Percentiles rank a stretch among this genome's conserved stretches.
These are phyloP conservation scores for Paecilomyces formosus DNA, from an alignment of 2,329 filamentous ascomycete species.

Conservation along the genomic window DNA sequence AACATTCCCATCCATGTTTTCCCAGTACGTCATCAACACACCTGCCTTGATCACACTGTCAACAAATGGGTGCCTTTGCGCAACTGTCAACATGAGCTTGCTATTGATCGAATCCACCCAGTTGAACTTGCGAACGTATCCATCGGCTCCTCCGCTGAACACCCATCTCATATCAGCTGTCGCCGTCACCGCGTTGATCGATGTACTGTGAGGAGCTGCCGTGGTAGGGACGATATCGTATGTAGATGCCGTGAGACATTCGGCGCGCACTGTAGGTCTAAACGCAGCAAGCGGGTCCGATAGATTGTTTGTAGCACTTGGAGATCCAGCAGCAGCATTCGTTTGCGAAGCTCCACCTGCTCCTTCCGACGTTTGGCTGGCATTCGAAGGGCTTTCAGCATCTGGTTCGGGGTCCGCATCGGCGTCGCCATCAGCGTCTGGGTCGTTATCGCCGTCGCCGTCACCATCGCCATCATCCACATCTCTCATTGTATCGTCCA, in stretches of 20 bases:
- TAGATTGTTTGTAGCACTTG: constrained; percentile 31
- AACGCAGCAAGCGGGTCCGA: constrained; percentile 33
- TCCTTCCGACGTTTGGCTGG: constrained; percentile 32
- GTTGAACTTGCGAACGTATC: constrained; percentile 95
- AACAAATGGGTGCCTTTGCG: constrained; percentile 92
- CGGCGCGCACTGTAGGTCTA: constrained; percentile 61
- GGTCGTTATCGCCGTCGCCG: constrained; percentile 29
- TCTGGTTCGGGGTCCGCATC: constrained; percentile 28
- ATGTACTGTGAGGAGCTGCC: constrained; percentile 90
- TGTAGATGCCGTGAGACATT: constrained; percentile 68
- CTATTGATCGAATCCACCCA: constrained; percentile 92
- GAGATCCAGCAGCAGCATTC: constrained; percentile 43
- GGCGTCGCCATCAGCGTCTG: constrained; percentile 26
- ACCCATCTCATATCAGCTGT: constrained; percentile 94
- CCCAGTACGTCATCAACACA: constrained; percentile 94
- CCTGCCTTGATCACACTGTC: constrained; percentile 95
- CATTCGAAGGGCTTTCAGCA: constrained; percentile 31
- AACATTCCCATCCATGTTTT: constrained; percentile 73
- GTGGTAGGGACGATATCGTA: constrained; percentile 98
- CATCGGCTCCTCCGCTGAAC: constrained; percentile 87
- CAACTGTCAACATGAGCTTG: constrained; percentile 86
- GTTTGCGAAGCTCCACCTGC: constrained; percentile 27
- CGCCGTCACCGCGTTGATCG: constrained; percentile 83
- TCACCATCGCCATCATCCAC: constrained; percentile 35
- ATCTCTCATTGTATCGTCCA: constrained; percentile 39